A percentile compares a stretch with the other conserved stretches of the same genome.
phyloP scores from a whole-genome alignment of 768 basidiomycete species.

The Calocybe cyanea region DNA sequence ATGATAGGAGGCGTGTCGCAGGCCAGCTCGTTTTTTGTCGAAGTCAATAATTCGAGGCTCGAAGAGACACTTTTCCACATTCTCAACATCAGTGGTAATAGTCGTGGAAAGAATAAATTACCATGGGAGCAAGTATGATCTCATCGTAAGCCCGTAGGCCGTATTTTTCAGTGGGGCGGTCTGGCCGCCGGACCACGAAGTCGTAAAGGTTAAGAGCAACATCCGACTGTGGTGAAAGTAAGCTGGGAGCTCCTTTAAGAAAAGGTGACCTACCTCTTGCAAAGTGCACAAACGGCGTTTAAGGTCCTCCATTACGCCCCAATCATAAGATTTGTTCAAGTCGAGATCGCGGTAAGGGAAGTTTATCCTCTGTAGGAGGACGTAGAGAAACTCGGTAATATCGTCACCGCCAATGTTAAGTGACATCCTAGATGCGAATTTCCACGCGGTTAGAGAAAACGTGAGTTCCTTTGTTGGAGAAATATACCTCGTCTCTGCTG shows the following conservation, averaged over 20 bases:
- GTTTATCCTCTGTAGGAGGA: constrained; percentile 70
- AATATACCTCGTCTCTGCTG: constrained; percentile 81
- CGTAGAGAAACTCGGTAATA: constrained; percentile 85
- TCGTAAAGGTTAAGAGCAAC: constrained; percentile 90
- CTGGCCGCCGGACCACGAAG: constrained; percentile 79
- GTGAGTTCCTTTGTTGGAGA: background rate
- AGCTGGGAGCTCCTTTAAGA: background rate
- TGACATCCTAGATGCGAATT: constrained; percentile 48
- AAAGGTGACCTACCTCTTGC: constrained; percentile 61
- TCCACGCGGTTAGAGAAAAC: background rate
- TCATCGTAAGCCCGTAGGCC: constrained; percentile 92
- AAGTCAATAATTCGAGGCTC: constrained; percentile 93
- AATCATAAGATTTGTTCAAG: constrained; percentile 76
- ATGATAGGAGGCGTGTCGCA: constrained; percentile 43
- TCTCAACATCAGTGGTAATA: background rate
- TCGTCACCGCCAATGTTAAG: constrained; percentile 93
- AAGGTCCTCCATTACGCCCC: constrained; percentile 88
- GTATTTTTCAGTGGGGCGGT: constrained; percentile 79
- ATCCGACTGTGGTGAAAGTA: constrained; percentile 53
- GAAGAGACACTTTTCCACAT: constrained; percentile 75
- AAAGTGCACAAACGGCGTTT: constrained; percentile 84
- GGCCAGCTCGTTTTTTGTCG: constrained; percentile 61
- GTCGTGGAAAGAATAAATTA: constrained; percentile 28
- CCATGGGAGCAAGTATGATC: constrained; percentile 92
- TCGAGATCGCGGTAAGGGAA: constrained; percentile 90